A percentile compares a stretch with the other conserved stretches of the same genome.
These are phyloP conservation scores for Nemania bipapillata DNA, from an alignment of 2,329 filamentous ascomycete genomes.

Conservation along the genomic window DNA sequence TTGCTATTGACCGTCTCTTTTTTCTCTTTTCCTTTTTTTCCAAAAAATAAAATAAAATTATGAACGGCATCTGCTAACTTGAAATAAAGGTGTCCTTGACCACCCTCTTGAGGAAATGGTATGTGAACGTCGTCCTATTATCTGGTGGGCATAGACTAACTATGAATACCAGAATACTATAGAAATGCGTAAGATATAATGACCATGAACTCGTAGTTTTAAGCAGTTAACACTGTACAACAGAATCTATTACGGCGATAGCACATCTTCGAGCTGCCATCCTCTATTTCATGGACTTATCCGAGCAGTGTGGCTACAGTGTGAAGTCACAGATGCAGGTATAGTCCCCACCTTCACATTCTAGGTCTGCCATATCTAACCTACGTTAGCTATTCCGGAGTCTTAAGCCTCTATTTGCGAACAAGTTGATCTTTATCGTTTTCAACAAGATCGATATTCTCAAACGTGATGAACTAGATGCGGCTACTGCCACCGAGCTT, in stretches of 20 bases:
- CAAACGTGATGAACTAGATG: constrained; percentile 85
- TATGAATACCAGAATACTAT: constrained; percentile 76
- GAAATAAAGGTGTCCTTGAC: constrained; percentile 80
- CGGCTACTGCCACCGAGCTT: constrained; percentile 79
- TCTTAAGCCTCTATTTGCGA: constrained; percentile 95
- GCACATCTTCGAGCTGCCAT: constrained; percentile 95
- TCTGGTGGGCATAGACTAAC: constrained; percentile 16
- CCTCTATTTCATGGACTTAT: constrained; percentile 97
- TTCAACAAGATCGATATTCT: constrained; percentile 98
- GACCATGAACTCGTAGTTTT: not conserved
- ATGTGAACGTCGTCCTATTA: not conserved
- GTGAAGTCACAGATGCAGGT: constrained; percentile 86
- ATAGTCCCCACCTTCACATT: not conserved
- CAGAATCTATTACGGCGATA: constrained; percentile 90
- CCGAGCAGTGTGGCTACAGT: constrained; percentile 74
- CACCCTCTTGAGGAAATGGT: constrained; percentile 96
- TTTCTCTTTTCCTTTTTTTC: no score
- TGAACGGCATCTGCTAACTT: constrained; percentile 12
- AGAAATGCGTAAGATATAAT: constrained; percentile 74
- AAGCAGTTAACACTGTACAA: constrained; percentile 8
- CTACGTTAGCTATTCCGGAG: constrained; percentile 79
- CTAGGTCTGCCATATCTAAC: constrained; percentile 16
- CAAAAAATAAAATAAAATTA: no score
- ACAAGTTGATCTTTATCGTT: constrained; percentile 96
- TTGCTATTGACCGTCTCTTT: not conserved